phyloP scores from a whole-genome alignment of 805 yeast genomes.

The Myxozyma neglecta region DNA sequence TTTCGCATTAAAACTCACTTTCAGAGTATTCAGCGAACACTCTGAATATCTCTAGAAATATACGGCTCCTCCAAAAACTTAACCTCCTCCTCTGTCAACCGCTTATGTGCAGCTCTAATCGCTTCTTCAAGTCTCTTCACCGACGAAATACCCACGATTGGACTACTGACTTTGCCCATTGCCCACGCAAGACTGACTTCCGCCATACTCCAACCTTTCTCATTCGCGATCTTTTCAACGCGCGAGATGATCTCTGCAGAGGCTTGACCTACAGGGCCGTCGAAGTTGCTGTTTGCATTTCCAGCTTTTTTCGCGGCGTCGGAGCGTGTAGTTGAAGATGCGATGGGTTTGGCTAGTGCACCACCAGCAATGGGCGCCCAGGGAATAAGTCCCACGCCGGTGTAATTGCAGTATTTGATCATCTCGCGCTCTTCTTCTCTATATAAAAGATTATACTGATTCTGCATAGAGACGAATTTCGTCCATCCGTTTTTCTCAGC shows the following conservation, averaged over 20 bases:
- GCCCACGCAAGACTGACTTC: too few relatives aligned
- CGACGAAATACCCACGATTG: slow-evolving; percentile 56
- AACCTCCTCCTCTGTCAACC: slow-evolving; percentile 43
- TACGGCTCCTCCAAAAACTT: slow-evolving; percentile 40
- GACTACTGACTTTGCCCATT: slow-evolving; percentile 34
- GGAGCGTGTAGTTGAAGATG: background rate
- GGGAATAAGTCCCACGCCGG: slow-evolving; percentile 58
- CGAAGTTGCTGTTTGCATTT: too few relatives aligned
- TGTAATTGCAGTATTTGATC: slow-evolving; percentile 53
- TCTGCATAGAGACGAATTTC: slow-evolving; percentile 52
- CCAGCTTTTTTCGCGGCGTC: background rate
- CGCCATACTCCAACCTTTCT: too few relatives aligned
- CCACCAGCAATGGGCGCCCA: slow-evolving; percentile 63
- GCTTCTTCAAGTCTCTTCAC: slow-evolving; percentile 56
- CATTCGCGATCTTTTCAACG: too few relatives aligned
- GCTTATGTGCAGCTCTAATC: slow-evolving; percentile 45
- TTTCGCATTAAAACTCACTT: too few relatives aligned
- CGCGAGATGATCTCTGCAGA: too few relatives aligned
- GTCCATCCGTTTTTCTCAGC: slow-evolving; percentile 60
- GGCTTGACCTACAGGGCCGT: too few relatives aligned
- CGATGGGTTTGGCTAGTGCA: slow-evolving; percentile 49
- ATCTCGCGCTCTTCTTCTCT: slow-evolving; percentile 68
- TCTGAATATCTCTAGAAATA: slow-evolving; percentile 25
- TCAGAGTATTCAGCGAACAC: too few relatives aligned
- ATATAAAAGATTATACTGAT: slow-evolving; percentile 57